A percentile compares a stretch with the other conserved stretches of the same genome.
Conservation (phyloP, 108 stramenopile species). For the Cyclotella sp. region DNA sequence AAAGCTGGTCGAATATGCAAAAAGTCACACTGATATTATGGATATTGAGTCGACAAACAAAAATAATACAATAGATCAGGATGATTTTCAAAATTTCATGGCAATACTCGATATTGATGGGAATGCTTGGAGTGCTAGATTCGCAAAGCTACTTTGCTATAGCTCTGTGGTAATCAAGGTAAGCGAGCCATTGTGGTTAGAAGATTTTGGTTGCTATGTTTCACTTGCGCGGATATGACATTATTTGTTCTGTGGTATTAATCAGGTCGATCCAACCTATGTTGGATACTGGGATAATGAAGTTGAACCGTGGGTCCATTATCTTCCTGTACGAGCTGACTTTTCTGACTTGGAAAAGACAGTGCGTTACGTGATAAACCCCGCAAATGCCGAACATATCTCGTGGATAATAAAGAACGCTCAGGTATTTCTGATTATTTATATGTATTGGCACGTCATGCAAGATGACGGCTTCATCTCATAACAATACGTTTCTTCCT, state of each 20-base stretch:
- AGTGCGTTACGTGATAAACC: conserved; percentile 35
- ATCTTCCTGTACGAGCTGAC: conserved; percentile 49
- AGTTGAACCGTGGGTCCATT: conserved; percentile 52
- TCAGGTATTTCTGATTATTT: conserved; percentile 10
- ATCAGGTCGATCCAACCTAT: conserved; percentile 37
- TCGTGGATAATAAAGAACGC: conserved; percentile 45
- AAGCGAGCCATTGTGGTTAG: background rate
- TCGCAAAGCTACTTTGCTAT: conserved; percentile 48
- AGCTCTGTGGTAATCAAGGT: conserved; percentile 57
- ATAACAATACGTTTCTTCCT: background rate
- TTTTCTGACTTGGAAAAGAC: conserved; percentile 39
- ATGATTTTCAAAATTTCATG: conserved; percentile 41
- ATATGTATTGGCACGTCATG: background rate
- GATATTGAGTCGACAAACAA: conserved; percentile 13
- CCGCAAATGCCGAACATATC: conserved; percentile 31
- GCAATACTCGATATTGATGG: conserved; percentile 61
- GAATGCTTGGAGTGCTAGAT: conserved; percentile 53
- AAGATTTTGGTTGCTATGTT: background rate
- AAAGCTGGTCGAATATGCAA: conserved; percentile 21
- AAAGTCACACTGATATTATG: conserved; percentile 27
- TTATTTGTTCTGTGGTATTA: background rate
- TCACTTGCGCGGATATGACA: background rate
- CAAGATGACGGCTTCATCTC: too few species aligned
- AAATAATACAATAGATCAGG: conserved; percentile 22
- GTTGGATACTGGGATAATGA: conserved; percentile 52